Conservation (phyloP, 2,329 filamentous ascomycete genomes). For the Fusarium brachygibbosum region DNA sequence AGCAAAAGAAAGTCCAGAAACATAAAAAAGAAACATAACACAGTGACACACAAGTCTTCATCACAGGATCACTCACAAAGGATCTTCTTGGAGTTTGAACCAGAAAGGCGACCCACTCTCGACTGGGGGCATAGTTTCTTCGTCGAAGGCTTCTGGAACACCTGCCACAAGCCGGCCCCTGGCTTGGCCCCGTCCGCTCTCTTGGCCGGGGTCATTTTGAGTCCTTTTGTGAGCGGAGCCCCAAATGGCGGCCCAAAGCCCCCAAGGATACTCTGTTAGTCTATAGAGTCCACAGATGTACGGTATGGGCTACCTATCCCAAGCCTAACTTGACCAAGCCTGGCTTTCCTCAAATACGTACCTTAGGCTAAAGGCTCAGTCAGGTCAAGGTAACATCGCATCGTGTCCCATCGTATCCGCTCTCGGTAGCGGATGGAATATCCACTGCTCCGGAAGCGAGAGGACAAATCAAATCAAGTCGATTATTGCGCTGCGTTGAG, state of each 20-base stretch:
- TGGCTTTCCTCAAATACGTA: background rate
- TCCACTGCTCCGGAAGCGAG: conserved; percentile 36
- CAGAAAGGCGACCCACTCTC: conserved; percentile 16
- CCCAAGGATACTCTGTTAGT: background rate
- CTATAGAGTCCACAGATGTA: background rate
- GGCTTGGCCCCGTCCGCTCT: background rate
- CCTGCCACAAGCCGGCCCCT: conserved; percentile 32
- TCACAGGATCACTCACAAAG: conserved; percentile 3
- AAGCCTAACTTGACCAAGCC: conserved; percentile 8
- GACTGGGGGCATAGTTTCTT: conserved; percentile 22
- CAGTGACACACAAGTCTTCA: conserved; percentile 5
- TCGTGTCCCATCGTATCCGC: conserved; percentile 38
- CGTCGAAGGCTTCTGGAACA: conserved; percentile 43
- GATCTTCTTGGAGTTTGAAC: conserved; percentile 9
- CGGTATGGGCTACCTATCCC: background rate
- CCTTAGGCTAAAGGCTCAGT: conserved; percentile 22
- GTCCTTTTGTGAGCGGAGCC: conserved; percentile 27
- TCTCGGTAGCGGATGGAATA: conserved; percentile 27
- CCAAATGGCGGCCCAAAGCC: conserved; percentile 3
- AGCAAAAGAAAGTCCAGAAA: conserved; percentile 9
- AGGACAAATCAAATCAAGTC: conserved; percentile 9
- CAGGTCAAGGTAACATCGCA: conserved; percentile 9
- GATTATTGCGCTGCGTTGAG: background rate
- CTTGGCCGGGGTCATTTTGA: conserved; percentile 20
- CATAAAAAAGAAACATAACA: conserved; percentile 18